Base-by-base conservation (phyloP, 1,139 yeast species). In the Candida frijolesensis region DNA sequence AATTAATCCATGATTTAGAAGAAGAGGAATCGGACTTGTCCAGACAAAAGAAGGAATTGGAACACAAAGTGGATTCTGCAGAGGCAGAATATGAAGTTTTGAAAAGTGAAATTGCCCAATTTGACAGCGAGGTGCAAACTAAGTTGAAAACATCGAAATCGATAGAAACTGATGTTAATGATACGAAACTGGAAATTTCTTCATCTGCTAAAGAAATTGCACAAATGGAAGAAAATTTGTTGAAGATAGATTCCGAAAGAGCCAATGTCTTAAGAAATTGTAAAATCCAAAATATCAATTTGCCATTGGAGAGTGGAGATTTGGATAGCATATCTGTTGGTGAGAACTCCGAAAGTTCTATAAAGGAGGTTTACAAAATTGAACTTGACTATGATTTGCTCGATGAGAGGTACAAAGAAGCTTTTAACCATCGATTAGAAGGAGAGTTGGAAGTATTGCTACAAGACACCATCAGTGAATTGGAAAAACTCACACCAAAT, bases 401-500 rank as follows among this genome's bases (percentile, higher is more conserved):
- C 44, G 77, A 76, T 14, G 71, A 70, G 3, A 75, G 71, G 48
- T 77, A 77, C 50, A 77, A 72, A 46, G 79, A 75, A 7, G 66
- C 62, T 1, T 69, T 57, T 51, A 69, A 56, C 27, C 48, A 56
- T 11, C 65, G 77, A 47, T 72, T 85, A 12, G 80, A 79, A 51
- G 76, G 78, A 1, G 78, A 86, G 44, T 74, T 83, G 4, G 79
- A 62, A 19, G 77, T 65, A 2, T 62, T 61, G 41, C 61, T 74
- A 11, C 68, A 66, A 38, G 60, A 60, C 9, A 64, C 71, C 0
- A 60, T 64, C 12, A 72, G 80, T 32, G 83, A 78, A 37, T 68
- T 92, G 48, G 86, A 83, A 45, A 71, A 71, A 46, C 72, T 89
- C 60, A 84, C 90, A 22, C 96, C 97, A 14, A 91, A 91, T 64